phyloP scores from a whole-genome alignment of 495 filamentous ascomycete genomes.

The Letharia lupina region DNA sequence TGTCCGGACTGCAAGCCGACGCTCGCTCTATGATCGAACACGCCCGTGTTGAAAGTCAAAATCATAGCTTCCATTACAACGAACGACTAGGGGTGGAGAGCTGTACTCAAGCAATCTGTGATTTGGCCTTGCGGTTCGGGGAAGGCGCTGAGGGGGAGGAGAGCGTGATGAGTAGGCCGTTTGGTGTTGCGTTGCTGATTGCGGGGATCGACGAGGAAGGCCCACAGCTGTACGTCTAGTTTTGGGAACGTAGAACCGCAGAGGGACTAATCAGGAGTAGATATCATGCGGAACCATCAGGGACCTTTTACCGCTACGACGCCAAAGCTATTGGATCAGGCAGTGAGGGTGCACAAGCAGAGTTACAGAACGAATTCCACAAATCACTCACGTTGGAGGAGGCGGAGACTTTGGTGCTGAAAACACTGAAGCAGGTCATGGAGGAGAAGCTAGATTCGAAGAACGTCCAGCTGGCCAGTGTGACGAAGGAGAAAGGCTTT shows the following conservation, averaged over 20 bases:
- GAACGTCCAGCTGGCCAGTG: slow-evolving; percentile 96
- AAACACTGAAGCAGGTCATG: slow-evolving; percentile 99
- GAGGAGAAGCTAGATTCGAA: slow-evolving; percentile 98
- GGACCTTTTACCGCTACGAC: slow-evolving; percentile 98
- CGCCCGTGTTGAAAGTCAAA: slow-evolving; percentile 93
- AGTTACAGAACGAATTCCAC: slow-evolving; percentile 97
- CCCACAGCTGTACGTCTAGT: slow-evolving; percentile 65
- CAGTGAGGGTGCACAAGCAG: slow-evolving; percentile 92
- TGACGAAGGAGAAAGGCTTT: slow-evolving; percentile 96
- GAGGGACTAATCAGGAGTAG: slow-evolving; percentile 31
- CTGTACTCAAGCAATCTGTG: slow-evolving; percentile 97
- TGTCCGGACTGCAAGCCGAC: slow-evolving; percentile 95
- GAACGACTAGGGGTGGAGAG: slow-evolving; percentile 90
- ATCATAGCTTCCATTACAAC: slow-evolving; percentile 93
- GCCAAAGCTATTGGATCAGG: slow-evolving; percentile 97
- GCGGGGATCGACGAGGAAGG: slow-evolving; percentile 97
- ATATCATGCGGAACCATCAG: slow-evolving; percentile 95
- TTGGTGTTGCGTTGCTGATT: slow-evolving; percentile 93
- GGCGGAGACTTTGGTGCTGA: slow-evolving; percentile 89
- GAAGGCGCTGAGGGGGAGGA: slow-evolving; percentile 97
- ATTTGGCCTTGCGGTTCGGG: slow-evolving; percentile 90
- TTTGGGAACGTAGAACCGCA: background rate
- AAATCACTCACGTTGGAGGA: slow-evolving; percentile 90
- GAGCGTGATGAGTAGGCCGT: slow-evolving; percentile 94
- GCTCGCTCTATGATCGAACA: slow-evolving; percentile 95